Conservation (phyloP, 805 yeast species). For the Ogataea ganodermae region DNA sequence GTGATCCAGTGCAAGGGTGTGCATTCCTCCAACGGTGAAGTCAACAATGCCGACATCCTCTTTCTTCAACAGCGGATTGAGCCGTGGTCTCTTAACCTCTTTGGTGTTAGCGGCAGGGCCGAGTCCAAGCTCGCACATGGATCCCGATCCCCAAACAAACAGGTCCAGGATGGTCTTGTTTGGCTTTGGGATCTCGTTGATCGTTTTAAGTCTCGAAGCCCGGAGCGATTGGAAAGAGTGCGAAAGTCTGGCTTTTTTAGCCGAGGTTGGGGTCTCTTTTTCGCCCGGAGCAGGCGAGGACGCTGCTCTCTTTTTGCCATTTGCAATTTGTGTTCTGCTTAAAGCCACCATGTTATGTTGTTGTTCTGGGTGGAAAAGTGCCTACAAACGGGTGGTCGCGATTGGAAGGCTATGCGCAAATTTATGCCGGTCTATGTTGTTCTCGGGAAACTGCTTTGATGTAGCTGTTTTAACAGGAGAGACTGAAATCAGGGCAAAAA, state of each 20-base stretch:
- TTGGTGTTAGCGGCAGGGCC: slow-evolving; percentile 92
- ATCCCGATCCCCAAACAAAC: slow-evolving; percentile 94
- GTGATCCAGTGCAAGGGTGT: slow-evolving; percentile 77
- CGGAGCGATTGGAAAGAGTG: slow-evolving; percentile 47
- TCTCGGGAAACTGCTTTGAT: too few species aligned
- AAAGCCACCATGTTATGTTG: slow-evolving; percentile 44
- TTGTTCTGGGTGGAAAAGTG: background rate
- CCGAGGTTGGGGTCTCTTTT: slow-evolving; percentile 26
- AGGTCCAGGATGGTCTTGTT: slow-evolving; percentile 62
- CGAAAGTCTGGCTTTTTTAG: slow-evolving; percentile 37
- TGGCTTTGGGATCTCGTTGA: slow-evolving; percentile 41
- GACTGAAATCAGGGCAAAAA: background rate
- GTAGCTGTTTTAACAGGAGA: too few species aligned
- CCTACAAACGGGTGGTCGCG: too few species aligned
- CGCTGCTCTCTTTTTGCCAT: slow-evolving; percentile 24
- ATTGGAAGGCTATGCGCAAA: too few species aligned
- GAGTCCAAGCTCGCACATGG: slow-evolving; percentile 97
- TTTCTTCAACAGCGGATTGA: slow-evolving; percentile 71
- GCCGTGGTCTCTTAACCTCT: slow-evolving; percentile 93
- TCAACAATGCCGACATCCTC: slow-evolving; percentile 76
- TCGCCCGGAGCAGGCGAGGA: slow-evolving; percentile 21
- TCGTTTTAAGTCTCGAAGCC: slow-evolving; percentile 50
- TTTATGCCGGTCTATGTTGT: too few species aligned
- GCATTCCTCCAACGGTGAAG: slow-evolving; percentile 96
- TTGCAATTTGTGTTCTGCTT: slow-evolving; percentile 29